Evolutionary conservation across 2,329 filamentous ascomycete species (phyloP), one percentile per base, ranked within the genome.

Genomic region (Gnomoniopsis sp.): DNA sequence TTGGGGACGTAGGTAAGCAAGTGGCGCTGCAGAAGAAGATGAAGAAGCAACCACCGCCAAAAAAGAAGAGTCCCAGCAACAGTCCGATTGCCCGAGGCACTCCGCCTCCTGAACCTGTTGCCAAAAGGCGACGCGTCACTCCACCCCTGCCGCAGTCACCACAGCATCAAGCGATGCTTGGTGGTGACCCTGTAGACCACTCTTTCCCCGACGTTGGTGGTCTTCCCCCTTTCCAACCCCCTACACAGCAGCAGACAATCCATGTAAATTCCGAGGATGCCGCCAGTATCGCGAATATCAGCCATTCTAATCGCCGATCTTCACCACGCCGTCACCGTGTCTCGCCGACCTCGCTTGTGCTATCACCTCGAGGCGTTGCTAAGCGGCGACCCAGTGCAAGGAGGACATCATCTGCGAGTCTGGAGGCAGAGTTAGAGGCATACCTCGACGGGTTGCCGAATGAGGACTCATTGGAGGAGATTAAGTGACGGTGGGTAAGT

Each of bases 1-100:
- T 49, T 4, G 53, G 47, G 12, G 53, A 56, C 23, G 36, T 49
- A 34, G 33, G 53, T n/a, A 49, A 56, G 33, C 36, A 49, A 23
- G 53, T 49, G 17, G 46, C 38, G 30, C 26, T 34, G 36, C 46
- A 44, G 17, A 43, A 56, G 22, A 48, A 43, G n/a, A 49, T 49
- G 22, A 23, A 43, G 53, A 17, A 22, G 17, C 30, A 19, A n/a
- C 15, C n/a, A 15, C 10, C n/a, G 22, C 3, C 43, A 30, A 30
- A 21, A 36, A 6, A 17, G 12, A 21, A n/a, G 11, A 14, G 21
- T 36, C 21, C 43, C 6, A 4, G 7, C n/a, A 46, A 3, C 12
- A 12, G 38, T n/a, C 3, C 3, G 38, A 41, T 3, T 41, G 14
- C 38, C 23, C 19, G 17, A 21, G 11, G 11, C 15, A 8, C 15